Base-by-base conservation (phyloP, 305 asterid species). In the Fraxinus angustifolia region DNA sequence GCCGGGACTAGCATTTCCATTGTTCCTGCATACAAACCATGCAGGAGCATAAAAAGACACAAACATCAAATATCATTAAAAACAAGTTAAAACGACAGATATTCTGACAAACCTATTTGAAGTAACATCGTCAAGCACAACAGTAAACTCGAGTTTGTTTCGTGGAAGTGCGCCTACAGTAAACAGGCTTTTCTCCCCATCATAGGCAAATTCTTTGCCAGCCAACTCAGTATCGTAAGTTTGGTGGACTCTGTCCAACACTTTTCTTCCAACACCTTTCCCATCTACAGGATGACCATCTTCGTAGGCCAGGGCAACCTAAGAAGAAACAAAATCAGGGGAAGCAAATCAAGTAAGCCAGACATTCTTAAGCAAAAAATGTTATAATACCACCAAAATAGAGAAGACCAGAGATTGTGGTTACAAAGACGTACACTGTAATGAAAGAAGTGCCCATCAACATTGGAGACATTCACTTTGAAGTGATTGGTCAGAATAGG, bases 401-500 rank as follows among this genome's bases (percentile, higher is more conserved):
- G 42, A 58, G 30, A 77, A 62, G 28, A 62, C 12, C 65, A 65
- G 28, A 23, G 10, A 80, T 70, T 73, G 30, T 67, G 73, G 68
- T 35, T 26, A 3, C 16, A 73, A 70, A 35, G 62, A 81, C 93
- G 19, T 92, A 94, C 98, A 85, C 94, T 91, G 85, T 94, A 92
- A 56, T 92, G 97, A 82, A 84, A 92, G 86, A 94, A 94, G 84
- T 86, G 82, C 3, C 94, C 95, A 16, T 94, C 91, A 36, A 84
- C 84, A 65, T 86, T 92, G 70, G 80, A 85, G 50, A 90, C 93
- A 17, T 83, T 85, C 78, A 94, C 98, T 87, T 90, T 90, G 84
- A 94, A 94, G 84, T 94, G 97, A 82, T 94, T 94, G 0, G 98
- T 92, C 0, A 90, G 83, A 11, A 94, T 87, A 2, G 92, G 90